These are phyloP conservation scores for Globisporangium camurandrum DNA, from an alignment of 352 stramenopile species.

Conservation along the genomic window DNA sequence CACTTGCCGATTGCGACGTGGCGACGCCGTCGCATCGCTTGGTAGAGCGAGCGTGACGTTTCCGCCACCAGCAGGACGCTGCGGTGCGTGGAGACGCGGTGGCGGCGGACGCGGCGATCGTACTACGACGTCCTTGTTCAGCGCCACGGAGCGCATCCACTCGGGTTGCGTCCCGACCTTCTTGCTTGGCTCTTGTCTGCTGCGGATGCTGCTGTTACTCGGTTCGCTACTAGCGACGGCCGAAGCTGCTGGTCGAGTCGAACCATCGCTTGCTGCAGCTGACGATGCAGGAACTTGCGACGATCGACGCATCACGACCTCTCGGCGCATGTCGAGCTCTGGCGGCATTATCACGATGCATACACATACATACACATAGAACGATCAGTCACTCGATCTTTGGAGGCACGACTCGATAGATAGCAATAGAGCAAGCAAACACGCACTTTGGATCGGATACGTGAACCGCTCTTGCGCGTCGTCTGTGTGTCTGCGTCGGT, in stretches of 20 bases:
- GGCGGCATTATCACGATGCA: background rate
- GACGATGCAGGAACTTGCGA: background rate
- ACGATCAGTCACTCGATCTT: background rate
- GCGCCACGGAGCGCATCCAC: slow-evolving; percentile 9
- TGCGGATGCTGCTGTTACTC: background rate
- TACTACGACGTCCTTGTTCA: background rate
- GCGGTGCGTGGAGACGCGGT: slow-evolving; percentile 4
- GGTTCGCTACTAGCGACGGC: background rate
- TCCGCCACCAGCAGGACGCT: background rate
- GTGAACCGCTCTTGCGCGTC: background rate
- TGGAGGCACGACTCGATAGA: too few relatives aligned
- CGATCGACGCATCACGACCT: slow-evolving; percentile 11
- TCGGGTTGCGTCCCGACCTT: slow-evolving; percentile 9
- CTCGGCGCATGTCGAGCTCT: slow-evolving; percentile 13
- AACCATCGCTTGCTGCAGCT: background rate
- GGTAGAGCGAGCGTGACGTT: background rate
- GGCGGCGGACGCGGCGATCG: slow-evolving; percentile 8
- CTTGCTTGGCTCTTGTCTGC: background rate
- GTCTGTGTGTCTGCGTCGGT: background rate
- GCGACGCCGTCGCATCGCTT: background rate
- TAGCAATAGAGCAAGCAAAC: too few relatives aligned
- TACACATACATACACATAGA: background rate
- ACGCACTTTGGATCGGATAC: slow-evolving; percentile 11
- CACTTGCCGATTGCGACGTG: background rate
- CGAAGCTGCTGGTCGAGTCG: background rate